Conservation (phyloP, 2,329 filamentous ascomycete species). For the Plectosphaerella cucumerina region DNA sequence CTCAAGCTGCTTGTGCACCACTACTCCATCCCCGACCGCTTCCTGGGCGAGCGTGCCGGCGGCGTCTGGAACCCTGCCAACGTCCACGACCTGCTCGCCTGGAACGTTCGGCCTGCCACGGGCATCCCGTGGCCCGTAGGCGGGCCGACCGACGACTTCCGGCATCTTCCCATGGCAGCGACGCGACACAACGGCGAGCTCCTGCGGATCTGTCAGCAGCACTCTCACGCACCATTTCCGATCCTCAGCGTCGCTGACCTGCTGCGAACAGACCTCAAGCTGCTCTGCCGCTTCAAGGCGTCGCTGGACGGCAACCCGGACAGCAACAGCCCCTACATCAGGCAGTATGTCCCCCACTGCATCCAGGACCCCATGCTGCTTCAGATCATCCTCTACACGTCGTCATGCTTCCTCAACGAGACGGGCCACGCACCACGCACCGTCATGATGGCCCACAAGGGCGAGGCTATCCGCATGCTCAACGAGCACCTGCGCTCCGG, state of each 20-base stretch:
- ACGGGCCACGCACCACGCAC: constrained; percentile 40
- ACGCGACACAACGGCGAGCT: constrained; percentile 42
- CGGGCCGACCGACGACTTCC: constrained; percentile 26
- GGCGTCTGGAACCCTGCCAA: constrained; percentile 6
- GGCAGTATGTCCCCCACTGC: constrained; percentile 41
- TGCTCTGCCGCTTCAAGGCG: constrained; percentile 46
- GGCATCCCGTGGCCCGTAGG: constrained; percentile 1
- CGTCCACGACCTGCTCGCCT: constrained; percentile 10
- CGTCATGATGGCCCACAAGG: constrained; percentile 37
- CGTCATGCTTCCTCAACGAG: constrained; percentile 47
- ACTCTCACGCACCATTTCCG: background rate
- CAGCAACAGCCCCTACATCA: constrained; percentile 38
- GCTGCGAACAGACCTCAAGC: constrained; percentile 34
- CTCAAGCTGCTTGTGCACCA: constrained; percentile 19
- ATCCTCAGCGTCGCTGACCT: background rate
- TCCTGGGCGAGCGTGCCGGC: constrained; percentile 7
- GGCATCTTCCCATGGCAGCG: constrained; percentile 34
- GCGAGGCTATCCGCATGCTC: constrained; percentile 37
- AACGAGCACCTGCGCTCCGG: constrained; percentile 39
- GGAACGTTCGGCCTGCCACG: background rate
- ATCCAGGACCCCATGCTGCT: constrained; percentile 45
- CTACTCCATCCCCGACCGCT: constrained; percentile 11
- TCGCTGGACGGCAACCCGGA: constrained; percentile 45
- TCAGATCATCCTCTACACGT: constrained; percentile 45
- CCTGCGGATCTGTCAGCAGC: constrained; percentile 13